A percentile compares a stretch with the other conserved stretches of the same genome.
phyloP scores from a whole-genome alignment of 371 early-diverging fungal species.

The Parasitella parasitica region DNA sequence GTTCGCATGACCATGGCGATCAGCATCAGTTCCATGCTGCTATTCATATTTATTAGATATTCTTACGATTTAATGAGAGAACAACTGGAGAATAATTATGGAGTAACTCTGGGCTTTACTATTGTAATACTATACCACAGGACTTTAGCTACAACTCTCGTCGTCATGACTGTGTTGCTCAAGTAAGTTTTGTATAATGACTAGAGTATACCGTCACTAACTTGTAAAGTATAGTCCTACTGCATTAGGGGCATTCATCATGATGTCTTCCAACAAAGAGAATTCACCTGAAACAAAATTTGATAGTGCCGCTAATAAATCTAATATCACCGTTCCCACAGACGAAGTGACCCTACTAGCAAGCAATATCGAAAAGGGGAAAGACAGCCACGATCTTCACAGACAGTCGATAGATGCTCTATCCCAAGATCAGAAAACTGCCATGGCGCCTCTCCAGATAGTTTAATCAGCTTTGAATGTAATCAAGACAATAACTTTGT shows the following conservation, averaged over 20 bases:
- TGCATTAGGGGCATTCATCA: neutral
- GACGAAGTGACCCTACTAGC: neutral
- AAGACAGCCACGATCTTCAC: neutral
- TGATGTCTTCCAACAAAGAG: neutral
- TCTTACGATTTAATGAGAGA: conserved; percentile 11
- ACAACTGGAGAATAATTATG: neutral
- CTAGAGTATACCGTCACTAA: neutral
- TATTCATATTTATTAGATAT: conserved; percentile 17
- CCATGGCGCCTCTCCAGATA: neutral
- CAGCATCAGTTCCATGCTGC: neutral
- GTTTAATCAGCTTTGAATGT: too few relatives aligned
- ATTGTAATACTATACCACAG: conserved; percentile 20
- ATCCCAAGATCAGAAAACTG: neutral
- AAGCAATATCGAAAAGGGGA: neutral
- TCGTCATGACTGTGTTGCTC: conserved; percentile 7
- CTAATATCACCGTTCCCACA: neutral
- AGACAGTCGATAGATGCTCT: neutral
- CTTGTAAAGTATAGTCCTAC: neutral
- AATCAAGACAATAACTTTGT: too few relatives aligned
- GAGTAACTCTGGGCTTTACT: conserved; percentile 5
- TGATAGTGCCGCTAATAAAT: neutral
- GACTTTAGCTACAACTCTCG: conserved; percentile 9
- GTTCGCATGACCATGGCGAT: conserved; percentile 10
- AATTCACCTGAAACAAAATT: neutral
- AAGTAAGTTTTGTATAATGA: conserved; percentile 7